Base-by-base conservation (phyloP, 768 basidiomycete genomes). In the Mycena amicta region DNA sequence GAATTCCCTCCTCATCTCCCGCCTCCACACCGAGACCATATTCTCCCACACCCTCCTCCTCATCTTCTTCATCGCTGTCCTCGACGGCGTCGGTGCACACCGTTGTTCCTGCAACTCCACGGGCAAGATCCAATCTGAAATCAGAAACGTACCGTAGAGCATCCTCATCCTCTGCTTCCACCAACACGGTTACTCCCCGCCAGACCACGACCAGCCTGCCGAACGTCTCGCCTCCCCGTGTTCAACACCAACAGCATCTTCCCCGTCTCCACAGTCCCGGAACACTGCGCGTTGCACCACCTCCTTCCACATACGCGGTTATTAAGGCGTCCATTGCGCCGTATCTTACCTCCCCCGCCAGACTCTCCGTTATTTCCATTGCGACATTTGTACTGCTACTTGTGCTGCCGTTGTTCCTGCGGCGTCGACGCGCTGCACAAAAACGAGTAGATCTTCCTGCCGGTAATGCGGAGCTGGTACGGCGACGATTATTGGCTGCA, bases 11-110 rank as follows among this genome's bases (percentile, higher is more conserved):
- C 56, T 68, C 71, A 51, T 67, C 78, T 16, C 70, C 78, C 46
- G 77, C 78, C 25, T 61, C 77, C 16, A 69, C 65, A 1, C 65
- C 56, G 18, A 56, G 65, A 28, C 49, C 66, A 16, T 57, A 71
- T 58, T 81, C 82, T 2, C 86, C 81, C 26, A 73, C 82, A 15
- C 80, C 83, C 2, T 85, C 87, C 1, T 75, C 84, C 3, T 80
- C 83, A 0, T 84, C 85, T 0, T 89, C 89, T 0, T 84, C 84
- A 0, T 88, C 90, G 0, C 88, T 88, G 3, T 74, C 87, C 28
- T 90, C 89, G 0, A 89, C 88, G 6, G 79, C 82, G 2, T 91
- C 89, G 0, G 89, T 86, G 25, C 87, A 86, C 61, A 92, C 90
- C 3, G 79, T 85, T 2, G 85, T 88, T 22, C 89, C 89, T 16